These are phyloP conservation scores for Nigrospora osmanthi DNA, from an alignment of 2,329 filamentous ascomycete genomes.

Conservation along the genomic window DNA sequence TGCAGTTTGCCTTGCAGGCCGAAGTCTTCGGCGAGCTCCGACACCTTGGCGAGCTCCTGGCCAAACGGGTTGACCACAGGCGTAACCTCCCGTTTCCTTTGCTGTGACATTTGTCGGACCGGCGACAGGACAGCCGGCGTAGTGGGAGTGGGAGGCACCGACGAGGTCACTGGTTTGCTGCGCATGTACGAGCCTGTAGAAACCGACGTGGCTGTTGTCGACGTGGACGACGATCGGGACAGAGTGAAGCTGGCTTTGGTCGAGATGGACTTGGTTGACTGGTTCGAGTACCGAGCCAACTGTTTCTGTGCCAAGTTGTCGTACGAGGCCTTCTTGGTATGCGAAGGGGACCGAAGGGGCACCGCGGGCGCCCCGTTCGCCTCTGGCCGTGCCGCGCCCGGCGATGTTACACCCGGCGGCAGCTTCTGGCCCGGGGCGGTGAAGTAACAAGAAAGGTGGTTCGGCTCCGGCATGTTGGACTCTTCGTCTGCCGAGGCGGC, in stretches of 20 bases:
- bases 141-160: constrained; percentile 19
- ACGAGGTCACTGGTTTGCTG: constrained; percentile 16
- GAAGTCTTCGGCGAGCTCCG: constrained; percentile 88
- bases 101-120: constrained; percentile 15
- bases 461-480: constrained; percentile 49
- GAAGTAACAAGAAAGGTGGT: constrained; percentile 63
- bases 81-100: constrained; percentile 13
- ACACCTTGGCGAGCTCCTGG: constrained; percentile 82
- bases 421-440: constrained; percentile 41
- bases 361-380: constrained; percentile 24
- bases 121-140: constrained; percentile 20
- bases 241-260: constrained; percentile 49
- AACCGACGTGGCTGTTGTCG: constrained; percentile 41
- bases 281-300: constrained; percentile 41
- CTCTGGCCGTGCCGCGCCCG: not conserved
- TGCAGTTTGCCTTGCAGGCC: constrained; percentile 51
- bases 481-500: constrained; percentile 46
- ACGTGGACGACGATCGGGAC: constrained; percentile 49
- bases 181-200: constrained; percentile 26
- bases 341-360: constrained; percentile 72
- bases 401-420: constrained; percentile 42
- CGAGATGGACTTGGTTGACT: constrained; percentile 43
- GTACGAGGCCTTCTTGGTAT: constrained; percentile 77
- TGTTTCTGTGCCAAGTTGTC: constrained; percentile 62
- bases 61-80: constrained; percentile 61